Evolutionary conservation across 2,329 filamentous ascomycete genomes (phyloP).

Genomic region (Neophaeococcomyces mojaviensis): DNA sequence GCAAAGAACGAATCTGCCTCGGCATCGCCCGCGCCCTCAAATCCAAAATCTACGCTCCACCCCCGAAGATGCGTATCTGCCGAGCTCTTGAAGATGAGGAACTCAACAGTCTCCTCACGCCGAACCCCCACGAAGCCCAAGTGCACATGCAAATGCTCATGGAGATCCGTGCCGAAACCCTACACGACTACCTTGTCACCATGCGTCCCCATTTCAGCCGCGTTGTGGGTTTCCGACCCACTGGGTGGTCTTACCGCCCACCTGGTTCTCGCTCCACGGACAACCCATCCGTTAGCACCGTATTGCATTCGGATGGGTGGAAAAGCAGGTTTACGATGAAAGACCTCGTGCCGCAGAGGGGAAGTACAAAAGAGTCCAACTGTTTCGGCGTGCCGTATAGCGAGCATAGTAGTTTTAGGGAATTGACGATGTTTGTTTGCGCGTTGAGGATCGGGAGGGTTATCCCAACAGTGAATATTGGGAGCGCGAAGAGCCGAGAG

Average conservation of each 20-base stretch:
- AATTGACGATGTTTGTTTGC: slow-evolving; percentile 90
- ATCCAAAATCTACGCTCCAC: slow-evolving; percentile 81
- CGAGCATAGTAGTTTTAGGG: slow-evolving; percentile 90
- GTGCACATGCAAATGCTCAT: slow-evolving; percentile 97
- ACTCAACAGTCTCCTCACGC: slow-evolving; percentile 67
- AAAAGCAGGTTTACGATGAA: slow-evolving; percentile 61
- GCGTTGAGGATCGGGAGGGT: slow-evolving; percentile 78
- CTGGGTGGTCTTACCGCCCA: slow-evolving; percentile 87
- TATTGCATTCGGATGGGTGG: slow-evolving; percentile 66
- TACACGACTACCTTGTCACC: slow-evolving; percentile 77
- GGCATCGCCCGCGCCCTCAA: slow-evolving; percentile 80
- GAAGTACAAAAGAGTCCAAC: slow-evolving; percentile 71
- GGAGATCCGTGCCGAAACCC: slow-evolving; percentile 82
- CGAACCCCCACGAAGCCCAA: slow-evolving; percentile 74
- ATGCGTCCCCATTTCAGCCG: slow-evolving; percentile 77
- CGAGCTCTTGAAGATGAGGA: slow-evolving; percentile 78
- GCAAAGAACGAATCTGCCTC: slow-evolving; percentile 91
- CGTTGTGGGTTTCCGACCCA: slow-evolving; percentile 84
- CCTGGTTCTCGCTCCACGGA: slow-evolving; percentile 56
- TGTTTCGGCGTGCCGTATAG: slow-evolving; percentile 94
- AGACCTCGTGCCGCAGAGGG: slow-evolving; percentile 73
- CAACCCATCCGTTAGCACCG: slow-evolving; percentile 55
- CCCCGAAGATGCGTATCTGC: slow-evolving; percentile 77
- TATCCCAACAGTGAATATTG: slow-evolving; percentile 89
- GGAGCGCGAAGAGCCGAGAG: slow-evolving; percentile 54